Conservation (phyloP, 805 yeast genomes). For the Cyberlindnera subsufficiens region DNA sequence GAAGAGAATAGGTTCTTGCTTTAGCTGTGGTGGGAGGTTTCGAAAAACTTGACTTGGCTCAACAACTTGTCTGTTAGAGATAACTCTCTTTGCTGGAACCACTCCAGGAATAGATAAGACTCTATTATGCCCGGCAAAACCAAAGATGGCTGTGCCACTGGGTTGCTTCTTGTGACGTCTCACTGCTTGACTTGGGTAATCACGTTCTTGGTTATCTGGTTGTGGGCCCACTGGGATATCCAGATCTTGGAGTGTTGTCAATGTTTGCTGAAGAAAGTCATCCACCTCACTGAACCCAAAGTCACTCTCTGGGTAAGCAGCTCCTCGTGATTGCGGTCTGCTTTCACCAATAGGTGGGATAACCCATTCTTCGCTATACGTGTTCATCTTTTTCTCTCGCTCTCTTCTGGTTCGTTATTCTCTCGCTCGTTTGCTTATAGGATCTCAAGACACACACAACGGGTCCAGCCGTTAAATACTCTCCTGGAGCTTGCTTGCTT, state of each 20-base stretch:
- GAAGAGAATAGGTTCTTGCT: slow-evolving; percentile 17
- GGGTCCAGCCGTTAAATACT: too few species aligned
- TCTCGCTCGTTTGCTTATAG: not conserved
- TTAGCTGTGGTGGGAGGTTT: slow-evolving; percentile 7
- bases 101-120: slow-evolving; percentile 56
- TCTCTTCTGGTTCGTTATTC: not conserved
- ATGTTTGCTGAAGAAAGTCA: slow-evolving; percentile 49
- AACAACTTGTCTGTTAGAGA: slow-evolving; percentile 9
- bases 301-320: slow-evolving; percentile 4
- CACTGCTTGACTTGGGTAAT: slow-evolving; percentile 5
- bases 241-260: slow-evolving; percentile 52
- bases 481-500: too few species aligned
- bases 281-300: slow-evolving; percentile 28
- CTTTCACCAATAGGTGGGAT: not conserved
- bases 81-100: not conserved
- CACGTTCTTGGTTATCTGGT: not conserved
- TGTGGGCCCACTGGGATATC: slow-evolving; percentile 46
- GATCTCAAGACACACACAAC: not conserved
- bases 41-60: slow-evolving; percentile 18
- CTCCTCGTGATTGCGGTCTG: not conserved
- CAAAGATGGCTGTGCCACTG: slow-evolving; percentile 81
- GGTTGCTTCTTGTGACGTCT: slow-evolving; percentile 49
- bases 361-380: slow-evolving; percentile 10
- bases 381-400: slow-evolving; percentile 5
- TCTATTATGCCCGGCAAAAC: slow-evolving; percentile 58